Conservation (phyloP, 73 alveolate genomes). For the Paramecium sexaurelia region DNA sequence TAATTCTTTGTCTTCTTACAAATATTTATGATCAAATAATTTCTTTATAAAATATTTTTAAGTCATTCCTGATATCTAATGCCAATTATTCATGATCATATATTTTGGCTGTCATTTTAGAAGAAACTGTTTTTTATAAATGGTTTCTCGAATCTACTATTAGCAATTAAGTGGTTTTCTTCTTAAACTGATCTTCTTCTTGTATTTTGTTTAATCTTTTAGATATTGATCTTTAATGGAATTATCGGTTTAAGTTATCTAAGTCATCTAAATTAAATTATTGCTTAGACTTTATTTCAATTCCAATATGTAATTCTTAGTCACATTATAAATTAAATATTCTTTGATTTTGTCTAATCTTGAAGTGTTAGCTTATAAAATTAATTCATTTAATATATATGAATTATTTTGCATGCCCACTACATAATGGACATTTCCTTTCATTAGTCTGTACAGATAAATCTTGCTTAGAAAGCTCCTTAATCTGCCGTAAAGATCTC, state of each 20-base stretch:
- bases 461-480: neutral
- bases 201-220: neutral
- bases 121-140: too few relatives aligned
- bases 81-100: too few relatives aligned
- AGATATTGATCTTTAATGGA: neutral
- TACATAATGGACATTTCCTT: neutral
- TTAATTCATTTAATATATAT: neutral
- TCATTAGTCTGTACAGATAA: neutral
- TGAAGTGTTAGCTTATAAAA: neutral
- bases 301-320: neutral
- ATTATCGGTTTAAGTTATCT: too few relatives aligned
- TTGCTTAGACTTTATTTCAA: neutral
- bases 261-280: neutral
- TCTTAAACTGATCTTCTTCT: too few relatives aligned
- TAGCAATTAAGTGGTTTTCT: too few relatives aligned
- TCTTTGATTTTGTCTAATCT: neutral
- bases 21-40: neutral
- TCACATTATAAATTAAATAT: neutral
- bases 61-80: too few relatives aligned
- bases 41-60: too few relatives aligned
- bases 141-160: too few relatives aligned
- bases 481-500: neutral
- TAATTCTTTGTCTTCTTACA: neutral
- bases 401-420: conserved; percentile 3
- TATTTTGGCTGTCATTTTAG: too few relatives aligned